Evolutionary conservation across 768 basidiomycete genomes (phyloP).

Genomic region (Hygrocybe coccinea): DNA sequence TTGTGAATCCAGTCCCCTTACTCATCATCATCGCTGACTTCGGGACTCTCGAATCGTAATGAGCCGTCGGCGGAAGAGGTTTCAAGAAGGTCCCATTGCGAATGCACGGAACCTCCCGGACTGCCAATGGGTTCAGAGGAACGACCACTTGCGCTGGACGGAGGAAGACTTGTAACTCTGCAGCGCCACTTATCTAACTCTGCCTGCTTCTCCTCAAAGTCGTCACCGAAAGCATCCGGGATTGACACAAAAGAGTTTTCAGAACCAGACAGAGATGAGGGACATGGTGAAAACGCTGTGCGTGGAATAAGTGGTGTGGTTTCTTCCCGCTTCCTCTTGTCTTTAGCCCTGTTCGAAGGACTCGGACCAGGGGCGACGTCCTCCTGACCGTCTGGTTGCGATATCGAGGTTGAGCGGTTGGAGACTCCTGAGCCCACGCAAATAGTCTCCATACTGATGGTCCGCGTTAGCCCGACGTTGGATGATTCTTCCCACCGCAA

Average conservation of each 20-base stretch:
- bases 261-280: neutral
- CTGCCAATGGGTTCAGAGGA: neutral
- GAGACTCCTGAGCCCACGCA: neutral
- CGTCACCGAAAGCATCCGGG: neutral
- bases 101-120: neutral
- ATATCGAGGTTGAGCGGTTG: neutral
- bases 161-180: neutral
- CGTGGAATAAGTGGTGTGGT: neutral
- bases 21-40: neutral
- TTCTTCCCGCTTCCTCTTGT: neutral
- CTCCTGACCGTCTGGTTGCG: neutral
- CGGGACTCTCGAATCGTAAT: neutral
- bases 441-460: conserved; percentile 42
- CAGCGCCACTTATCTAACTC: neutral
- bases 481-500: conserved; percentile 44
- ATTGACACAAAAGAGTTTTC: neutral
- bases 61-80: neutral
- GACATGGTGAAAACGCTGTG: neutral
- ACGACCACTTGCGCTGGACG: neutral
- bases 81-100: conserved; percentile 1
- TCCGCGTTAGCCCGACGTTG: conserved; percentile 25
- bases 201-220: neutral
- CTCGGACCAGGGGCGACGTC: neutral
- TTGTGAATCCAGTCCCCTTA: no score
- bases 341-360: neutral